Evolutionary conservation across 2,329 filamentous ascomycete genomes (phyloP), one percentile per base, ranked within the genome.

Genomic region (Graphilbum ipis-grandicollis): DNA sequence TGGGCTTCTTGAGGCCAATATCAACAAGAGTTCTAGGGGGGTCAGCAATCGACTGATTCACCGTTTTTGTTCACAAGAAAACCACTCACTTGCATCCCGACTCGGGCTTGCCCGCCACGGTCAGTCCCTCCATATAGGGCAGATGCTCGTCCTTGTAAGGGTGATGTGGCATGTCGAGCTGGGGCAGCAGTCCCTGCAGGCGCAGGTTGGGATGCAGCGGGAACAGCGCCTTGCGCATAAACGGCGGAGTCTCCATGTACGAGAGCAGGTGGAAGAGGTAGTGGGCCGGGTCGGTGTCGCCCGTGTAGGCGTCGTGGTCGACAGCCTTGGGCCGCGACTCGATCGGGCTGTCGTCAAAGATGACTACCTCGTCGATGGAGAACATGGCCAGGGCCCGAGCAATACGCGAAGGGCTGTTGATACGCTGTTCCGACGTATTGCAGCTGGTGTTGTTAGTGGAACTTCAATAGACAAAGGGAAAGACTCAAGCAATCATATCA

Each of bases 151-250:
- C 71, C 13, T 69, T 66, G 43, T 79, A 68, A 9, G 85, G 65
- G 55, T 93, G 84, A 52, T 88, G 81, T 14, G 84, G 84, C 67
- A 90, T 83, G 52, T 92, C 84, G 39, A 92, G 60, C 48, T 71
- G 81, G 0, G 80, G 80, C 21, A 92, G 59, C 29, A 76, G 65
- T 8, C 81, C 82, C 29, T 80, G 81, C 12, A 72, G 71, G 29
- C 71, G 65, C 31, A 92, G 63, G 50, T 92, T 86, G 9, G 79
- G 75, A 50, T 92, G 83, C 43, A 85, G 61, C 1, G 78, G 76
- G 47, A 92, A 88, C 4, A 93, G 63, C 2, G 66, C 57, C 51
- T 75, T 76, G 47, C 81, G 74, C 56, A 93, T 74, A 55, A 90
- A 79, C 1, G 83, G 81, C 22, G 84, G 84, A 5, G 80, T 80